Conservation (phyloP, 805 yeast genomes). For the Metschnikowia similis region DNA sequence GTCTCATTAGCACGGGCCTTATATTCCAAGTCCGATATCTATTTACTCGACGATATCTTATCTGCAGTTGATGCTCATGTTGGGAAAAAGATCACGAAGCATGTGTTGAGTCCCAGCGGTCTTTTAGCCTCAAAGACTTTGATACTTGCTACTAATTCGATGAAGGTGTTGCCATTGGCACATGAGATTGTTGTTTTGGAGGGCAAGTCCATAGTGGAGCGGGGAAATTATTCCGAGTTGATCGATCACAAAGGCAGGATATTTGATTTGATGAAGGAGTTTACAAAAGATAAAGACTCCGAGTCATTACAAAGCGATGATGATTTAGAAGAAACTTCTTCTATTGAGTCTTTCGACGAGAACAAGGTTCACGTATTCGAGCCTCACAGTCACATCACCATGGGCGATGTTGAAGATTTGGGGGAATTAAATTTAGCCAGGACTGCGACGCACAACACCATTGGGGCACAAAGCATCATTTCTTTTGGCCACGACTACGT, state of each 20-base stretch:
- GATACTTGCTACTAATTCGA: constrained; percentile 55
- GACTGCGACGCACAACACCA: constrained; percentile 14
- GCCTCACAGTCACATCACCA: constrained; percentile 16
- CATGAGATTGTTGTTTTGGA: constrained; percentile 57
- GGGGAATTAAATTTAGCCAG: constrained; percentile 15
- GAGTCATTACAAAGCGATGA: constrained; percentile 12
- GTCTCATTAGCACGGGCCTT: constrained; percentile 66
- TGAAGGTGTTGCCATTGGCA: constrained; percentile 53
- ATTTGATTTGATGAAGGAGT: constrained; percentile 28
- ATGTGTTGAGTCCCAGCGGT: constrained; percentile 47
- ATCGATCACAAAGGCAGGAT: constrained; percentile 36
- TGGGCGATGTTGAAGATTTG: constrained; percentile 18
- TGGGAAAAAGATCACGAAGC: constrained; percentile 48
- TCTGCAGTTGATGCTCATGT: constrained; percentile 76
- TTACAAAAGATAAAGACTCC: constrained; percentile 21
- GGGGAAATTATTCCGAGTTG: constrained; percentile 48
- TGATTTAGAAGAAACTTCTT: constrained; percentile 6
- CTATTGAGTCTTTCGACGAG: constrained; percentile 8
- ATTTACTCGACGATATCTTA: constrained; percentile 59
- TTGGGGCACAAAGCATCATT: constrained; percentile 27
- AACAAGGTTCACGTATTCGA: constrained; percentile 3
- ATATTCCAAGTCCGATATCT: constrained; percentile 55
- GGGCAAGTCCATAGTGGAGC: constrained; percentile 51
- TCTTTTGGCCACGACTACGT: constrained; percentile 32
- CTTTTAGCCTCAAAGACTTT: constrained; percentile 49